These are phyloP conservation scores for Ilyonectria robusta DNA, from an alignment of 2,329 filamentous ascomycete species.

Conservation along the genomic window DNA sequence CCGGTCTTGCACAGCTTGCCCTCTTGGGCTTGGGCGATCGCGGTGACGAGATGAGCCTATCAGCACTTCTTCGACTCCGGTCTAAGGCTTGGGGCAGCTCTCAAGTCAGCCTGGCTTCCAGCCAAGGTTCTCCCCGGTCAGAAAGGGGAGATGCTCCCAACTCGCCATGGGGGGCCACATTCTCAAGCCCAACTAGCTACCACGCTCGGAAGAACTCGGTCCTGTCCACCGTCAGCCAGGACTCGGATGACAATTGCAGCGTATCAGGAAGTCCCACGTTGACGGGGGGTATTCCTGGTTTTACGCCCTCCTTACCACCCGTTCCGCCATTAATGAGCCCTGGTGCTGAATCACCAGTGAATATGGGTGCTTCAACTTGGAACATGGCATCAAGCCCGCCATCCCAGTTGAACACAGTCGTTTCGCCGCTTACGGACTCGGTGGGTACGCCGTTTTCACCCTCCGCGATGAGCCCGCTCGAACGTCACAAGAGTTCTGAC, in stretches of 20 bases:
- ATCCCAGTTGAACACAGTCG: conserved; percentile 27
- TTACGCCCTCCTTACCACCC: conserved; percentile 46
- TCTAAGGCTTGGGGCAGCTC: conserved; percentile 86
- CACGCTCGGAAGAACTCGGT: conserved; percentile 65
- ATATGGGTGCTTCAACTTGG: conserved; percentile 27
- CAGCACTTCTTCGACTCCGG: conserved; percentile 79
- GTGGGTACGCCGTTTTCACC: conserved; percentile 38
- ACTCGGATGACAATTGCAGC: conserved; percentile 62
- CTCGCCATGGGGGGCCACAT: conserved; percentile 56
- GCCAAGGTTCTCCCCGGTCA: conserved; percentile 64
- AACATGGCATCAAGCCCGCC: conserved; percentile 29
- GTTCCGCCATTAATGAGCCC: conserved; percentile 36
- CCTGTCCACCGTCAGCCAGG: conserved; percentile 64
- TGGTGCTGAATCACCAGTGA: conserved; percentile 31
- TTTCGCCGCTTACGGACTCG: conserved; percentile 41
- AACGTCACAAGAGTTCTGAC: conserved; percentile 34
- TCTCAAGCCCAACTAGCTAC: conserved; percentile 41
- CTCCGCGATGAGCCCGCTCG: conserved; percentile 40
- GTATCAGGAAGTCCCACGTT: conserved; percentile 66
- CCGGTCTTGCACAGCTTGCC: conserved; percentile 83
- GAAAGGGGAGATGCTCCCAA: conserved; percentile 63
- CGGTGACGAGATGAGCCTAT: conserved; percentile 78
- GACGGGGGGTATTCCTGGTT: conserved; percentile 56
- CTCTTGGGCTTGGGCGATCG: conserved; percentile 71
- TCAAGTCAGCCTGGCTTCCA: conserved; percentile 77